Evolutionary conservation across 495 filamentous ascomycete genomes (phyloP), one percentile per base, ranked within the genome.

Genomic region (Penicillium turbatum): DNA sequence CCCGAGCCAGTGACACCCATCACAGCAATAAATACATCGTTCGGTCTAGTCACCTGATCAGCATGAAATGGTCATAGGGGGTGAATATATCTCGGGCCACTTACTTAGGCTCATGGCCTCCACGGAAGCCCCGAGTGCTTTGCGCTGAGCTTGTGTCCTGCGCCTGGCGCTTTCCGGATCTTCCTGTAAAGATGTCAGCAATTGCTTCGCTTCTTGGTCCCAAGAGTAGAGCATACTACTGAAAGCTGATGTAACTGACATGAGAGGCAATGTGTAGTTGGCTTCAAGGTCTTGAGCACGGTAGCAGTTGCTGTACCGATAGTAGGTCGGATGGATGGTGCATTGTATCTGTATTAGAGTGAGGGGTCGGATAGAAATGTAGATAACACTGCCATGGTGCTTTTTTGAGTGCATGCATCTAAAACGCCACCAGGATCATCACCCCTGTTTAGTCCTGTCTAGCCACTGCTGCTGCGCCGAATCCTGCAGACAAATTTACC

Each of bases 1-100:
- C 73, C 73, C 0, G 67, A 57, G 2, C 74, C 74, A 9, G 74
- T 73, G 8, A 71, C 50, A 4, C 76, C 73, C 73, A 79, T 76
- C 10, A 77, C 64, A 1, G 68, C 64, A 24, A 75, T 74, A 24
- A 53, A 52, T 19, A 44, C 42, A 44, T 52, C 49, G 17, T 11
- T 44, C 13, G 49, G 49, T 34, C 49, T 52, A n/a, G 46, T 36
- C 8, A 35, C 8, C 4, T 16, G 34, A 11, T 30, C 12, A 38
- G 15, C 15, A 8, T 3, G 9, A 3, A 17, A 8, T 17, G 15
- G n/a, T 6, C 2, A 10, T 15, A 38, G 15, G 15, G n/a, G 16
- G 15, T 19, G 6, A 4, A 38, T 7, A 9, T n/a, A 27, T 43
- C 6, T 24, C n/a, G 4, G 6, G 21, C 9, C 0, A 26, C 24